Percentiles rank a stretch among this genome's conserved stretches.
Conservation (phyloP, 2,329 filamentous ascomycete species). For the Diaporthe citri region DNA sequence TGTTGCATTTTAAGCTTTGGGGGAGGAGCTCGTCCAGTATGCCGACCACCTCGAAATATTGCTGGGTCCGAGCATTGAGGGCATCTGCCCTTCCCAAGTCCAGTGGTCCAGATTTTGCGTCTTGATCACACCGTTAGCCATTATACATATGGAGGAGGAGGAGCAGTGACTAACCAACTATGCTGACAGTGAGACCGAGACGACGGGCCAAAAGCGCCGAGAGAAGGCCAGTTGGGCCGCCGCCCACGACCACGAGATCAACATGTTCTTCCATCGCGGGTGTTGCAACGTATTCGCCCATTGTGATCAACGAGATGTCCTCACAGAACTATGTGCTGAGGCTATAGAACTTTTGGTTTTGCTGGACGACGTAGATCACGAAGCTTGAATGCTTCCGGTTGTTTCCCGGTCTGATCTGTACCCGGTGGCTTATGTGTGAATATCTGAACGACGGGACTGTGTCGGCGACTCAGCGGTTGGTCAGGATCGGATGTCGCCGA, state of each 20-base stretch:
- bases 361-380: background rate
- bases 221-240: slow-evolving; percentile 61
- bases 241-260: slow-evolving; percentile 56
- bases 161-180: slow-evolving; percentile 49
- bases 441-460: background rate
- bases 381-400: background rate
- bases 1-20: slow-evolving; percentile 62
- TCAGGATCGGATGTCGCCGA: slow-evolving; percentile 13
- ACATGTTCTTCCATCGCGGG: slow-evolving; percentile 40
- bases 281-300: background rate
- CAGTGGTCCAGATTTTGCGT: slow-evolving; percentile 54
- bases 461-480: background rate
- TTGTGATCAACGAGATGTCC: background rate
- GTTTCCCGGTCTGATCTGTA: background rate
- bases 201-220: slow-evolving; percentile 57
- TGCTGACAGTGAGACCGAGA: slow-evolving; percentile 55
- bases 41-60: slow-evolving; percentile 59
- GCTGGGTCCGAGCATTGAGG: slow-evolving; percentile 62
- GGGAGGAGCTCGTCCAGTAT: slow-evolving; percentile 57
- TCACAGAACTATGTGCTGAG: background rate
- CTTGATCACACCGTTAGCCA: slow-evolving; percentile 42
- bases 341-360: background rate
- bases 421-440: slow-evolving; percentile 11
- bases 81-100: slow-evolving; percentile 61
- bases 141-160: background rate